Evolutionary conservation across 1,139 yeast species (phyloP), one percentile per base, ranked within the genome.

Genomic region (Protomyces lactucae-debilis): DNA sequence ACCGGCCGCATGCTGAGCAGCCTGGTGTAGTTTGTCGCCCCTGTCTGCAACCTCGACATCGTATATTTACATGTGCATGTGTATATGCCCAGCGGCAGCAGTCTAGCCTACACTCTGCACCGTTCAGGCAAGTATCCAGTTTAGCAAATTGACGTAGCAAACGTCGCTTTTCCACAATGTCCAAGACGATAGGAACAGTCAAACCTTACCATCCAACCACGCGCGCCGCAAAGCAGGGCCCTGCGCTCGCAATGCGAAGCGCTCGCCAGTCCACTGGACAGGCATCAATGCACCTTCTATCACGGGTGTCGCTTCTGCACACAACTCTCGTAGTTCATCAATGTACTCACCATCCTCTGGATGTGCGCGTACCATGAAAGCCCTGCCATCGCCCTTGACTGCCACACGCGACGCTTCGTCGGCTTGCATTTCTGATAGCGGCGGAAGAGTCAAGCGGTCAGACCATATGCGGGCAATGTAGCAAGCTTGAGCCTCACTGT

Each of bases 381-480:
- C 36, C 5, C 61, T 56, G 12, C 65, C 79, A 35, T 77, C 76
- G 0, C 83, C 84, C 28, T 75, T 76, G 39, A 67, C 68, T 2
- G 68, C 72, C 10, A 75, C 68, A 14, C 53, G 35, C 25, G 53
- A 35, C 16, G 28, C 35, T 32, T 51, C 84, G 71, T 76, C 77
- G 36, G 70, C 67, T 64, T 70, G 68, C 80, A 80, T 79, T 12
- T 75, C 79, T 51, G 75, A 76, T 3, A 73, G 67, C 0, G 76
- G 52, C 0, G 88, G 87, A 3, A 84, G 72, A 9, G 69, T 55
- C 12, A 83, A 71, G 46, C 80, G 75, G 1, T 82, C 82, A 3
- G 79, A 73, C 77, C 83, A 84, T 3, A 84, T 79, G 68, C 86
- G 79, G 12, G 85, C 82, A 45, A 84, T 74, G 70, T 63, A 67